Evolutionary conservation across 257 asterid species (phyloP), one percentile per base, ranked within the genome.

Genomic region (Rubia yunnanensis): DNA sequence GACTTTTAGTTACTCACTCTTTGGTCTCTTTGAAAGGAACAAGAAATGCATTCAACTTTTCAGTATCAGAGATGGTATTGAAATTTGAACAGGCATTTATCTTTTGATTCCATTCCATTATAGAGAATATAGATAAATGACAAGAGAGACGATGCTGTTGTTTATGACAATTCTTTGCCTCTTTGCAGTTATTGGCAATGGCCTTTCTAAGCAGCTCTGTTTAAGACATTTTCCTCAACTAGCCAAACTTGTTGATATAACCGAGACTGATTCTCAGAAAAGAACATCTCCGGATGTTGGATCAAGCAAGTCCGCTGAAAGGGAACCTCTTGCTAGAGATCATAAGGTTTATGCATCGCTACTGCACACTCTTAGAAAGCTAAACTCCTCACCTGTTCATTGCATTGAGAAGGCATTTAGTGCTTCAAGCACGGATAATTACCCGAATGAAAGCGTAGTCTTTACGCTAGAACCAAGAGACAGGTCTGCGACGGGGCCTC

Each of bases 341-440:
- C 95, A 89, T 57, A 79, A 64, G 76, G 81, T 74, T 62, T 89
- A 80, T 72, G 79, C 87, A 60, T 72, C 91, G 70, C 78, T 89
- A 50, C 80, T 72, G 74, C 81, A 76, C 48, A 81, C 83, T 68
- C 80, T 87, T 74, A 76, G 49, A 10, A 85, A 75, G 50, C 77
- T 88, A 49, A 73, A 57, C 28, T 63, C 78, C 22, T 44, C 77
- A 46, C 69, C 82, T 4, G 67, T 49, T 39, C 84, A 82, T 27
- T 94, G 90, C 88, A 79, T 94, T 63, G 71, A 34, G 36, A 65
- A 78, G 48, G 92, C 89, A 74, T 15, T 90, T 50, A 71, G 95
- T 53, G 96, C 94, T 14, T 78, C 97, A n/a, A 92, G 96, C 80
- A 86, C 88, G 0, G 96, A 92, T 68, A 70, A 74, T 68, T 78